These are phyloP conservation scores for Elongisporangium senticosum DNA, from an alignment of 352 stramenopile genomes.

Conservation along the genomic window DNA sequence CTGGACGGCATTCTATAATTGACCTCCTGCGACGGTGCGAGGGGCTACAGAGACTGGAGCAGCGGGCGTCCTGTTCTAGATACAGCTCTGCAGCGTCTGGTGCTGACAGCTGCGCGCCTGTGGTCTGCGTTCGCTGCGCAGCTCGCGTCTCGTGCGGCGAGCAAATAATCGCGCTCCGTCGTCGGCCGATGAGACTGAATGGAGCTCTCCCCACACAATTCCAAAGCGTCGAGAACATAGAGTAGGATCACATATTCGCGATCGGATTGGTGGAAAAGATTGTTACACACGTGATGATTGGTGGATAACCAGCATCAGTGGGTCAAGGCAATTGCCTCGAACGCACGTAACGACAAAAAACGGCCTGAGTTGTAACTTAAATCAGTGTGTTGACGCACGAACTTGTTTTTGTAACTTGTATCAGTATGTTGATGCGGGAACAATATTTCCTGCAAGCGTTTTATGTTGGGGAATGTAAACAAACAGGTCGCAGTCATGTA, in stretches of 20 bases:
- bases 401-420: neutral
- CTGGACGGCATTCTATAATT: neutral
- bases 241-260: neutral
- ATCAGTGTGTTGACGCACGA: neutral
- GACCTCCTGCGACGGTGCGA: neutral
- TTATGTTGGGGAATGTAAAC: no score
- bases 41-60: neutral
- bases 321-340: neutral
- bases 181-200: neutral
- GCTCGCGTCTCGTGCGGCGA: neutral
- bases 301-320: neutral
- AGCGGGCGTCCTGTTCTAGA: neutral
- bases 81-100: neutral
- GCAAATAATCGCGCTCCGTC: neutral
- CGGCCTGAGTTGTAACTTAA: neutral
- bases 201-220: neutral
- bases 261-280: neutral
- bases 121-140: neutral
- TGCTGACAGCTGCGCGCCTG: neutral
- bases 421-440: neutral
- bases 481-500: neutral
- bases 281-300: neutral
- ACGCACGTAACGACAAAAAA: neutral
- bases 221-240: neutral
- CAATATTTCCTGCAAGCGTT: neutral